Evolutionary conservation across 495 filamentous ascomycete genomes (phyloP), one percentile per base, ranked within the genome.

Genomic region (Barbatosphaeria neglecta): DNA sequence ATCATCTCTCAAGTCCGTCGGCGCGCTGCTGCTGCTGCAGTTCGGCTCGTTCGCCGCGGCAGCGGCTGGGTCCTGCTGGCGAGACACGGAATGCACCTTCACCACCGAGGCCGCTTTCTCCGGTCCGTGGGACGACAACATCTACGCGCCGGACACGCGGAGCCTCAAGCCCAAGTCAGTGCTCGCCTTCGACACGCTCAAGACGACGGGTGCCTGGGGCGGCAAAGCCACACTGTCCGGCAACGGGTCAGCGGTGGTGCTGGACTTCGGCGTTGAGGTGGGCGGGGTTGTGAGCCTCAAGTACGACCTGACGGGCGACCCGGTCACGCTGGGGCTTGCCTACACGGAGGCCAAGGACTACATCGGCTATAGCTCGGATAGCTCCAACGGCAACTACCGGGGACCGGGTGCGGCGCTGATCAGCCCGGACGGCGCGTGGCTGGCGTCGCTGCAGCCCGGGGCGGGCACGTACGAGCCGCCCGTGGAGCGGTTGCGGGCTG

Each of bases 331-430:
- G 38, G 77, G 78, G 0, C 60, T 83, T 13, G 78, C 78, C 4
- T 82, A 81, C 51, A 71, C 73, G 4, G 80, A 82, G 59, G 73
- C 72, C 1, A 79, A 74, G 48, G 71, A 79, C 41, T 82, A 69
- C 66, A 75, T 79, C 49, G 78, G 78, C 33, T 66, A 74, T 49
- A 65, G 59, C 57, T 80, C 76, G 1, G 78, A 83, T 51, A 70
- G 67, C 0, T 78, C 74, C 8, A 80, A 75, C 54, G 75, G 74
- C 15, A 59, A 63, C 9, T 78, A 68, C 48, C 39, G 39, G 11
- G 39, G 39, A 6, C 39, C 39, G 13, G 19, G 19, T 13, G 39
- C 20, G 5, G 19, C 39, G 22, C 39, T 41, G 43, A 57, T 57
- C 41, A 63, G 65, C 4, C 63, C 68, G 18, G 76, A 80, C 54